A percentile compares a stretch with the other conserved stretches of the same genome.
phyloP scores from a whole-genome alignment of 225 moss, liverwort and hornwort genomes.

The Asterella californica region DNA sequence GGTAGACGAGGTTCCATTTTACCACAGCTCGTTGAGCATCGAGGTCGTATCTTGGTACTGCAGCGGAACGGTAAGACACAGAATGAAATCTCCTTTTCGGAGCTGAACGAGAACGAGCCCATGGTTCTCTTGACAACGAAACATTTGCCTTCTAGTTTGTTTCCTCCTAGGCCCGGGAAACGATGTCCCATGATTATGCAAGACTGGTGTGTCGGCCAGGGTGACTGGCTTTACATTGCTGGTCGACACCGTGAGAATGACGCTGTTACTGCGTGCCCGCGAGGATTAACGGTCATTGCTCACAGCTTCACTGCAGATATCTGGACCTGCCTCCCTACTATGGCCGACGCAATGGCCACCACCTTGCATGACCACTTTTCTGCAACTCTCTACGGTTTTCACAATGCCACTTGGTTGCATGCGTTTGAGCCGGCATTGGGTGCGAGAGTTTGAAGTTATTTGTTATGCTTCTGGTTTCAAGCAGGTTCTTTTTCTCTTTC shows the following conservation, averaged over 20 bases:
- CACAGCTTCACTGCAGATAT: conserved; percentile 29
- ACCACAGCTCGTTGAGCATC: conserved; percentile 41
- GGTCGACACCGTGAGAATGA: conserved; percentile 25
- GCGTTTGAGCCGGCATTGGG: conserved; percentile 37
- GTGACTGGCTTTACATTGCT: conserved; percentile 35
- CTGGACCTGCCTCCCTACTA: conserved; percentile 30
- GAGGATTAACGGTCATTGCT: conserved; percentile 30
- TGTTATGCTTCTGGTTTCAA: no score
- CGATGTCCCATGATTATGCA: conserved; percentile 43
- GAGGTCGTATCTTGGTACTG: conserved; percentile 31
- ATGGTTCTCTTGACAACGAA: conserved; percentile 22
- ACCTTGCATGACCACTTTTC: conserved; percentile 24
- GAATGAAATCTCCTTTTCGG: conserved; percentile 32
- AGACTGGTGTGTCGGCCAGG: conserved; percentile 42
- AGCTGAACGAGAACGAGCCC: conserved; percentile 26
- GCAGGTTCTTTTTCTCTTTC: no score
- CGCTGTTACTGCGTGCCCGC: conserved; percentile 1
- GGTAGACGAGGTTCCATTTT: conserved; percentile 37
- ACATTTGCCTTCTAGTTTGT: conserved; percentile 25
- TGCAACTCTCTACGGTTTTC: conserved; percentile 30
- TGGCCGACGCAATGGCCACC: conserved; percentile 30
- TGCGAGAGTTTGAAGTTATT: conserved; percentile 20
- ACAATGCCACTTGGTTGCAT: conserved; percentile 38
- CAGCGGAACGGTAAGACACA: conserved; percentile 33
- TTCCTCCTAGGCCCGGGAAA: conserved; percentile 22